These are phyloP conservation scores for Dactylorhiza incarnata DNA, from an alignment of 106 monocot species.

Conservation along the genomic window DNA sequence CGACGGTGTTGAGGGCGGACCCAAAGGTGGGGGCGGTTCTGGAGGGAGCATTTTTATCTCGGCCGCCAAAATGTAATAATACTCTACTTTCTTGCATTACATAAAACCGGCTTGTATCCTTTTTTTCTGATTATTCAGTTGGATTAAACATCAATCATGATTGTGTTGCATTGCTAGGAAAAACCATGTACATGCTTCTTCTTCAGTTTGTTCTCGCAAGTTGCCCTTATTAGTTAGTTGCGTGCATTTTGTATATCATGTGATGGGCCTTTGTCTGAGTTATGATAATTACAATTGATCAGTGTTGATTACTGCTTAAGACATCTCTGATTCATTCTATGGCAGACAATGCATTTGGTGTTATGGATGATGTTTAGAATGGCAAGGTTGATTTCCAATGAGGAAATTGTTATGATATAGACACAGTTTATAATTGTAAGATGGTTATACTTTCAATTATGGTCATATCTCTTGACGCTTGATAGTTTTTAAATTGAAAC, in stretches of 20 bases:
- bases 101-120: neutral
- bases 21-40: slow-evolving; percentile 71
- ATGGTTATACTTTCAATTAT: too few relatives aligned
- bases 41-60: slow-evolving; percentile 83
- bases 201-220: too few relatives aligned
- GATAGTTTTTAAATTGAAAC: neutral
- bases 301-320: too few relatives aligned
- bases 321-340: neutral
- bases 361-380: neutral
- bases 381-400: neutral
- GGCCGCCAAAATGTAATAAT: slow-evolving; percentile 61
- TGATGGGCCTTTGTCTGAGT: too few relatives aligned
- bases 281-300: too few relatives aligned
- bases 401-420: neutral
- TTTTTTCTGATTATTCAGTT: neutral
- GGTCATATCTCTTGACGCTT: too few relatives aligned
- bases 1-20: slow-evolving; percentile 69
- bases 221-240: too few relatives aligned
- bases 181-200: neutral
- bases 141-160: neutral
- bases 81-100: neutral
- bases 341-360: neutral
- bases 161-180: neutral
- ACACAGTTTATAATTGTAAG: too few relatives aligned
- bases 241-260: too few relatives aligned